phyloP scores from a whole-genome alignment of 1,139 yeast species.

The Scheffersomyces illinoinensis region DNA sequence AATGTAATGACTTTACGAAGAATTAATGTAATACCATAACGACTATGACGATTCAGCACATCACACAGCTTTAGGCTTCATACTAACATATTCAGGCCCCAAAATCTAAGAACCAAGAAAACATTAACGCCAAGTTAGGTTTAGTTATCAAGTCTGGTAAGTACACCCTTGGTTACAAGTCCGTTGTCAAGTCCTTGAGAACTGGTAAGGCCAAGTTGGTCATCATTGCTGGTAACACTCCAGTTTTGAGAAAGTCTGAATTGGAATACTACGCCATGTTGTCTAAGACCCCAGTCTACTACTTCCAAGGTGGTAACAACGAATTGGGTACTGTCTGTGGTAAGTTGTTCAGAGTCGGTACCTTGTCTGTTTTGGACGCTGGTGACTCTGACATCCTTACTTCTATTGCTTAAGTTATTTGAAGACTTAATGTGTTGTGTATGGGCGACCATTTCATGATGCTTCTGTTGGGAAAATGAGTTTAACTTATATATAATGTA shows the following conservation, averaged over 20 bases:
- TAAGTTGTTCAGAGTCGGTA: slow-evolving; percentile 99
- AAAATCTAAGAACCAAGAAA: slow-evolving; percentile 85
- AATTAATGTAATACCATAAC: background rate
- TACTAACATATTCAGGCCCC: slow-evolving; percentile 76
- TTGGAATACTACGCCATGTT: slow-evolving; percentile 99
- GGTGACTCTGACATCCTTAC: slow-evolving; percentile 99
- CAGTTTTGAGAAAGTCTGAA: slow-evolving; percentile 99
- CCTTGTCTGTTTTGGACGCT: slow-evolving; percentile 91
- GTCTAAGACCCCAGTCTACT: slow-evolving; percentile 97
- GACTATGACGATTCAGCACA: background rate
- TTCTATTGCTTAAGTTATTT: slow-evolving; percentile 29
- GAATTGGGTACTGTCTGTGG: slow-evolving; percentile 99
- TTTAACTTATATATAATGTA: background rate
- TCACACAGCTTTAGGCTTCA: background rate
- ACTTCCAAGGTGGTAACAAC: slow-evolving; percentile 99
- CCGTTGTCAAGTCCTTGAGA: slow-evolving; percentile 97
- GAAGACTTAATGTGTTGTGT: slow-evolving; percentile 1
- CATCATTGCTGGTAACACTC: slow-evolving; percentile 99
- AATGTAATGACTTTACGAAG: background rate
- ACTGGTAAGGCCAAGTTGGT: slow-evolving; percentile 98
- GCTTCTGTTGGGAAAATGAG: background rate
- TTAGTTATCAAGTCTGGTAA: slow-evolving; percentile 99
- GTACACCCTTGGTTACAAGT: slow-evolving; percentile 99
- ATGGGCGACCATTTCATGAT: background rate
- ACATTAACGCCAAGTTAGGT: slow-evolving; percentile 98